Conservation (phyloP, 441 rosid genomes). For the Pelargonium citronellum region DNA sequence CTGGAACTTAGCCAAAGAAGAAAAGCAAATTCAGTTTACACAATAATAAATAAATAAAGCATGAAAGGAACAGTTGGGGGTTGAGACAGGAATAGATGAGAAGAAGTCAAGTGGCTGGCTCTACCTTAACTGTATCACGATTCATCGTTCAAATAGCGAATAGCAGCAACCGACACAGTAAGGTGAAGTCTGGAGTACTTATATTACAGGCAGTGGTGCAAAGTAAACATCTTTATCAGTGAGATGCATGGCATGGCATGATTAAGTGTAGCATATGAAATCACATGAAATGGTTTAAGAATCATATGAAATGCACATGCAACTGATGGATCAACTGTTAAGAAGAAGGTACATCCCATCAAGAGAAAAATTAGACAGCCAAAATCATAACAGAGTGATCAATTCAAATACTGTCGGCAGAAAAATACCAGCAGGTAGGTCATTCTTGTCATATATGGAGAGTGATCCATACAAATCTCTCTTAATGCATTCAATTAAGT, state of each 20-base stretch:
- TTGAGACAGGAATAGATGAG: no score
- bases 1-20: background rate
- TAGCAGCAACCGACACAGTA: no score
- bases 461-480: background rate
- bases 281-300: no score
- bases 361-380: background rate
- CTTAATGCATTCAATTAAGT: background rate
- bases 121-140: no score
- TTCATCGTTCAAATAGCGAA: no score
- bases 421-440: background rate
- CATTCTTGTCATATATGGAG: background rate
- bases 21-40: background rate
- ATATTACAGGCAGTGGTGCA: background rate
- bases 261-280: no score
- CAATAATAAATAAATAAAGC: no score
- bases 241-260: no score
- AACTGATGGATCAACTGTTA: no score
- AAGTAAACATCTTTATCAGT: constrained; percentile 4
- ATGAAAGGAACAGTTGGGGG: no score
- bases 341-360: background rate
- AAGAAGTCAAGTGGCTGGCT: no score
- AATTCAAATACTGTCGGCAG: constrained; percentile 1
- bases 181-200: no score
- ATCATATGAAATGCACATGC: constrained; percentile 4
- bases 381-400: background rate